phyloP scores from a whole-genome alignment of 805 yeast genomes.

The Pichia rugopelliculosa region DNA sequence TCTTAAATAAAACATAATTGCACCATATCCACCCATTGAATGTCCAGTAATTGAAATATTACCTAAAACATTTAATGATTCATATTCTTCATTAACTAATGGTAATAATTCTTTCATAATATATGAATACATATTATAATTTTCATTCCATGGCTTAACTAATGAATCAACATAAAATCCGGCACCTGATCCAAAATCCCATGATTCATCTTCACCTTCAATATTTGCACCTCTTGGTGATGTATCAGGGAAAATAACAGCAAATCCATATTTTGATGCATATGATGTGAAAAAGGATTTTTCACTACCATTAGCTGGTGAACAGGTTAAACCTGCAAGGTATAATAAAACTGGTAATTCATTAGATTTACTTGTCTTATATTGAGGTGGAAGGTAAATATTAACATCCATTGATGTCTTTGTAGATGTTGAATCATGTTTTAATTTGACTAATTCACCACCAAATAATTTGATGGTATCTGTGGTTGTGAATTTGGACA shows the following conservation, averaged over 20 bases:
- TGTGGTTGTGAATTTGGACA: slow-evolving; percentile 37
- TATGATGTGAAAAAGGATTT: slow-evolving; percentile 82
- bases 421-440: slow-evolving; percentile 62
- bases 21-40: slow-evolving; percentile 98
- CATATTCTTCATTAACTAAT: slow-evolving; percentile 35
- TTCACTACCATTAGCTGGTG: slow-evolving; percentile 89
- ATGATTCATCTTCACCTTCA: slow-evolving; percentile 60
- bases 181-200: slow-evolving; percentile 93
- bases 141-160: slow-evolving; percentile 54
- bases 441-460: slow-evolving; percentile 68
- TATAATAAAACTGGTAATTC: slow-evolving; percentile 68
- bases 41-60: slow-evolving; percentile 84
- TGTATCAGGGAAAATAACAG: slow-evolving; percentile 90
- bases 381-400: slow-evolving; percentile 65
- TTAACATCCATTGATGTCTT: slow-evolving; percentile 77
- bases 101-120: slow-evolving; percentile 66
- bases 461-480: slow-evolving; percentile 57
- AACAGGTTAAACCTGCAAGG: slow-evolving; percentile 86
- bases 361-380: slow-evolving; percentile 28
- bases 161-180: slow-evolving; percentile 91
- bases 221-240: slow-evolving; percentile 83
- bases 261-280: slow-evolving; percentile 77
- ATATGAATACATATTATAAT: slow-evolving; percentile 85
- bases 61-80: slow-evolving; percentile 47
- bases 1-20: slow-evolving; percentile 57